Percentiles rank a stretch among this genome's conserved stretches.
phyloP scores from a whole-genome alignment of 257 asterid genomes.

The Solanum boliviense region DNA sequence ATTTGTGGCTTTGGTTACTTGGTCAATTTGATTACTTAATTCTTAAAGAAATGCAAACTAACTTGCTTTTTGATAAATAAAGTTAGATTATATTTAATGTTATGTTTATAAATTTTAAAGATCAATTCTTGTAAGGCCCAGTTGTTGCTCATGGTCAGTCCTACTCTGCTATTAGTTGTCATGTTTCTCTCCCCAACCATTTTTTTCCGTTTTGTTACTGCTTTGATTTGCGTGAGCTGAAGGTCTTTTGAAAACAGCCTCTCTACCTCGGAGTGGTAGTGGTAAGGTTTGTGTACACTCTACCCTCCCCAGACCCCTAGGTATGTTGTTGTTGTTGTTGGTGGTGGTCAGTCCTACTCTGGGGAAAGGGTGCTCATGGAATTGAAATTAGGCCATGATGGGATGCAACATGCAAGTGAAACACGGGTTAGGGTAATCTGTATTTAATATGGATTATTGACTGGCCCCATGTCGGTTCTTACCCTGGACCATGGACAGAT shows the following conservation, averaged over 20 bases:
- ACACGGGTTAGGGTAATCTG: not conserved
- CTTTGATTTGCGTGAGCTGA: not conserved
- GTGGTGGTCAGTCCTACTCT: not conserved
- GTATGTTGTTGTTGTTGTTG: not conserved
- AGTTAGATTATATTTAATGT: not conserved
- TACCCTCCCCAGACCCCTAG: not conserved
- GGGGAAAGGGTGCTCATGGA: not conserved
- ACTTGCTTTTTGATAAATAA: not conserved
- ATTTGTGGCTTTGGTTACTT: not conserved
- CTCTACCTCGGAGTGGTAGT: not conserved
- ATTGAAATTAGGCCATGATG: not conserved
- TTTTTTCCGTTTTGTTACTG: not conserved
- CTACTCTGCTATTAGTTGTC: not conserved
- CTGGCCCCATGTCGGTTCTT: not conserved
- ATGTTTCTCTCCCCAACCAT: not conserved
- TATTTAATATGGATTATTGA: not conserved
- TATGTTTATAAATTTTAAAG: not conserved
- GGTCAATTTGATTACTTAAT: not conserved
- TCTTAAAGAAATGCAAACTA: not conserved
- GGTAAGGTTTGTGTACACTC: not conserved
- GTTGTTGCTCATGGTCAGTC: not conserved
- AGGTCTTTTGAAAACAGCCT: not conserved
- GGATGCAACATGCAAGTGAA: not conserved
- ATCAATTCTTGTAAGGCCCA: not conserved
- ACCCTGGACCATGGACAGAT: not conserved